Evolutionary conservation across 306 rosid species (phyloP).

Genomic region (Quercus wislizeni): DNA sequence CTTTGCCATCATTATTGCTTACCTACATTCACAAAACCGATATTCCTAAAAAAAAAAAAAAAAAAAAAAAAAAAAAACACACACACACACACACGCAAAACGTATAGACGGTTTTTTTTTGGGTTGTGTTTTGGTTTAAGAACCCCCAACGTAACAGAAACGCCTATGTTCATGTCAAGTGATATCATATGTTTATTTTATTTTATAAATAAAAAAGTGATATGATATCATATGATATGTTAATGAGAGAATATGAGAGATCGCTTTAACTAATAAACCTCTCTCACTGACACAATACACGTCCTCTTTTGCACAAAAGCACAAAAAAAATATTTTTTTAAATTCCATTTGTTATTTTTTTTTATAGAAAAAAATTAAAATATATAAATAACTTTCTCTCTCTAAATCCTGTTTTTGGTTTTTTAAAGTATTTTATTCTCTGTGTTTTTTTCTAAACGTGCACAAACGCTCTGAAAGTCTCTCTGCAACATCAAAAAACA

Average conservation of each 20-base stretch:
- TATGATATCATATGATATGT: background rate
- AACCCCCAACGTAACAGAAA: background rate
- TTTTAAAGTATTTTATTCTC: background rate
- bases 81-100: too few relatives aligned
- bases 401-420: conserved; percentile 3
- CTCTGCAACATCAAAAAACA: conserved; percentile 23
- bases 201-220: background rate
- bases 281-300: background rate
- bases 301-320: background rate
- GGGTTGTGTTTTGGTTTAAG: background rate
- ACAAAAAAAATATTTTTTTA: background rate
- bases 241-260: background rate
- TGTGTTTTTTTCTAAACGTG: conserved; percentile 11
- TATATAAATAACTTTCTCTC: conserved; percentile 16
- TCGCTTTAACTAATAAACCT: background rate
- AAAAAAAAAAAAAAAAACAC: too few relatives aligned
- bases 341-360: too few relatives aligned
- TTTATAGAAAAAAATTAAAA: background rate
- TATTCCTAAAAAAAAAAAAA: too few relatives aligned
- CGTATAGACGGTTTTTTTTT: too few relatives aligned
- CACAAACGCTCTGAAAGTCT: background rate
- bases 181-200: too few relatives aligned
- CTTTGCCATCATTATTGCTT: too few relatives aligned
- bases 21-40: too few relatives aligned
- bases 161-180: background rate